phyloP scores from a whole-genome alignment of 2,329 filamentous ascomycete genomes.

The Acrocalymma vagum region DNA sequence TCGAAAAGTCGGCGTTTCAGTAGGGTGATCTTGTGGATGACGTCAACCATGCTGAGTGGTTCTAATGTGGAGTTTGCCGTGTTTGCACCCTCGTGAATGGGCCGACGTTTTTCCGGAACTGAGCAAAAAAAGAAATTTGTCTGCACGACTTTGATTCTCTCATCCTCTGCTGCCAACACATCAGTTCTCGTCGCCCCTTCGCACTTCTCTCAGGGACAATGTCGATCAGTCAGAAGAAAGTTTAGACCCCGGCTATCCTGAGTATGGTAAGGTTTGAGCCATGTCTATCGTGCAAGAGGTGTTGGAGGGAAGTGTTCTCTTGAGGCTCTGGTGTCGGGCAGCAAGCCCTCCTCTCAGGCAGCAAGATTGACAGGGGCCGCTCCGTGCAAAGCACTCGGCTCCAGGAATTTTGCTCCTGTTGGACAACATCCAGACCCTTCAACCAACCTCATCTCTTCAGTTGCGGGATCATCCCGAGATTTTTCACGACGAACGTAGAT shows the following conservation, averaged over 20 bases:
- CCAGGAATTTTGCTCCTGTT: conserved; percentile 1
- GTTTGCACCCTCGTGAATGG: background rate
- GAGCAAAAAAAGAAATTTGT: too few species aligned
- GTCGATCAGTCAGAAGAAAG: too few species aligned
- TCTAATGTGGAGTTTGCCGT: background rate
- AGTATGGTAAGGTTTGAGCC: too few species aligned
- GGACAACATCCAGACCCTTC: conserved; percentile 3
- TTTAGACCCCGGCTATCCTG: too few species aligned
- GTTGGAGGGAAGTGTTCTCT: too few species aligned
- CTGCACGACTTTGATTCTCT: background rate
- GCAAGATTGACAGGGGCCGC: conserved; percentile 22
- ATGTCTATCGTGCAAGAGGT: too few species aligned
- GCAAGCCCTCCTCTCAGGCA: too few species aligned
- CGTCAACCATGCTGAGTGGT: conserved; percentile 14
- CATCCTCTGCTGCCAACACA: background rate
- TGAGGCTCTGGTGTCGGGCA: too few species aligned
- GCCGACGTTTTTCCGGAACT: background rate
- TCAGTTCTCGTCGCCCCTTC: background rate
- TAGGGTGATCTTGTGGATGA: too few species aligned
- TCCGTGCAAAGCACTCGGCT: conserved; percentile 2
- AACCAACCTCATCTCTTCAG: conserved; percentile 8
- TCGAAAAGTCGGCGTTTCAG: too few species aligned
- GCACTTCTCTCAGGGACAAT: too few species aligned
- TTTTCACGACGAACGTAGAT: too few species aligned
- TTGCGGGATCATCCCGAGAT: conserved; percentile 7